Evolutionary conservation across 306 rosid species (phyloP), one percentile per base, ranked within the genome.

Genomic region (Casuarina equisetifolia): DNA sequence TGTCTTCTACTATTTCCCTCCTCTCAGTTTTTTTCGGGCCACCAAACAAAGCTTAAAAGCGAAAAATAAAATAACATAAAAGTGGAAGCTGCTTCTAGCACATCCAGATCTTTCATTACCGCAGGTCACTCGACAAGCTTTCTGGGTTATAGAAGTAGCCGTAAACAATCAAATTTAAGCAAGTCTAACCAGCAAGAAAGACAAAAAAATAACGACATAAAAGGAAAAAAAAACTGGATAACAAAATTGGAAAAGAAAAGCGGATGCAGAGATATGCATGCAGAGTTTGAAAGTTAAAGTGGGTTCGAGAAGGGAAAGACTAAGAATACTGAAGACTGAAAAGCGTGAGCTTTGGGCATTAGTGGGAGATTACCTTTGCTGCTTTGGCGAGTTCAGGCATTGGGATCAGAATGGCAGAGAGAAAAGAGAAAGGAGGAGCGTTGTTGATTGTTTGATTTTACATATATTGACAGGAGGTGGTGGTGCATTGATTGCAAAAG

Each of bases 401-500:
- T 58, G 20, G 72, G 71, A 80, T 57, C 57, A 64, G 74, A 81
- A 45, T 36, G 43, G 73, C 36, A 11, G 57, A 8, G 46, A 75
- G 78, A 39, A 17, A 73, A 25, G 38, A 51, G 82, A 48, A 52
- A 16, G 11, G 25, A 7, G 38, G 59, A 48, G 20, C 39, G 44
- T 35, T 68, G 62, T 25, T 25, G 32, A 25, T 25, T 39, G 39
- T 38, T 9, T 42, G 36, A 32, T 40, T 61, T 3, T 20, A 16
- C 68, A 80, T 50, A 74, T 45, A 17, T 12, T 2, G 58, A 70
- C 70, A 7, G 83, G 77, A 51, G 74, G 51, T 76, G 78, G 78
- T 81, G 83, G 58, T 77, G 93, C 90, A 90, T 88, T 92, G 80
- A 92, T 82, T 88, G 89, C 87, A 74, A 85, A 81, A 79, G 87